Conservation (phyloP, 352 stramenopile species). For the Phytophthora melonis region DNA sequence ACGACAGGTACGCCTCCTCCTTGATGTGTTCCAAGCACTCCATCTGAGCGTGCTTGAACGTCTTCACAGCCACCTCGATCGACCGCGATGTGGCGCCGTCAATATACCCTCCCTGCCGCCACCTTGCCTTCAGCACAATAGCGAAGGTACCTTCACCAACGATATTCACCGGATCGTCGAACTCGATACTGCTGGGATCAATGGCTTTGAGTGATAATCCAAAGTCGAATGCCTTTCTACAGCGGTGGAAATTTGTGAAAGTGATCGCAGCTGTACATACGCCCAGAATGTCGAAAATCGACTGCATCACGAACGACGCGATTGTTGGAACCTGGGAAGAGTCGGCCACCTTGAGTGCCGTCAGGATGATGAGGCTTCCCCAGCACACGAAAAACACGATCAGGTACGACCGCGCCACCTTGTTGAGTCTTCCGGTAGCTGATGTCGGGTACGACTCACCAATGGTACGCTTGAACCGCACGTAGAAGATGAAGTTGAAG, state of each 20-base stretch:
- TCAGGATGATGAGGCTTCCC: constrained; percentile 76
- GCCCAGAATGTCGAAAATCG: constrained; percentile 74
- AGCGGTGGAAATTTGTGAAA: constrained; percentile 79
- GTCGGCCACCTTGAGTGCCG: constrained; percentile 53
- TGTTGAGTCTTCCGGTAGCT: constrained; percentile 70
- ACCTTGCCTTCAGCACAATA: constrained; percentile 78
- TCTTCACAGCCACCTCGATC: constrained; percentile 83
- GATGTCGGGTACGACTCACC: constrained; percentile 77
- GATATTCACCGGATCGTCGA: constrained; percentile 81
- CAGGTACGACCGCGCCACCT: constrained; percentile 73
- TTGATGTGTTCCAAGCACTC: constrained; percentile 84
- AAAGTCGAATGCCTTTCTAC: constrained; percentile 80
- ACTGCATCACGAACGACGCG: constrained; percentile 63
- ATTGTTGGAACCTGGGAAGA: constrained; percentile 32
- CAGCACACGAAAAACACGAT: constrained; percentile 80
- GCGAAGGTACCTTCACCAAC: constrained; percentile 86
- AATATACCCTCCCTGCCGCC: constrained; percentile 59
- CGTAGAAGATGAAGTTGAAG: constrained; percentile 85
- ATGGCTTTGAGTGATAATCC: constrained; percentile 83
- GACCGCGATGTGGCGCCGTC: constrained; percentile 56
- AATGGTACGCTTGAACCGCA: constrained; percentile 81
- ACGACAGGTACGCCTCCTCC: constrained; percentile 84
- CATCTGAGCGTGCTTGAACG: constrained; percentile 82
- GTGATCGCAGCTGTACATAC: constrained; percentile 75
- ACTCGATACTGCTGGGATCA: constrained; percentile 78